Evolutionary conservation across 768 basidiomycete genomes (phyloP).

Genomic region (Naganishia friedmannii): DNA sequence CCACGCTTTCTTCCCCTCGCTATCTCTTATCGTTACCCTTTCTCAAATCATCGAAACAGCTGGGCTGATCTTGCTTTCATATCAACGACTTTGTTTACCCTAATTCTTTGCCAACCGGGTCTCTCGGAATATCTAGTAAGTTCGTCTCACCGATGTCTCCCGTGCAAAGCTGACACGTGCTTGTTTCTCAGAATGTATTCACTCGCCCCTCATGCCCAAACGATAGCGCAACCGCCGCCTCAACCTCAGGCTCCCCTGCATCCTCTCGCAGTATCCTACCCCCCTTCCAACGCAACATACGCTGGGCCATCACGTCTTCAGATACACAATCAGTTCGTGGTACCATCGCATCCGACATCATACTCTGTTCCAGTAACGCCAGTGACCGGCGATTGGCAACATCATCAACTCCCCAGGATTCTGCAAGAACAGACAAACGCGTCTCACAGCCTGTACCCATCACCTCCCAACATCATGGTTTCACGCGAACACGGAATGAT

Average conservation of each 20-base stretch:
- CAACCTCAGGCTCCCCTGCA: neutral
- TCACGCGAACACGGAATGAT: conserved; percentile 13
- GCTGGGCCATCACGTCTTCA: neutral
- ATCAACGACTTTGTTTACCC: neutral
- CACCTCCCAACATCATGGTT: conserved; percentile 6
- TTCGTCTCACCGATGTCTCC: neutral
- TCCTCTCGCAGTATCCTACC: conserved; percentile 1
- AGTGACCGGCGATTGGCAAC: neutral
- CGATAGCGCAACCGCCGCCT: neutral
- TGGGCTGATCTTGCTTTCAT: conserved; percentile 15
- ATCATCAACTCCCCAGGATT: conserved; percentile 6
- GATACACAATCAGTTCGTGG: neutral
- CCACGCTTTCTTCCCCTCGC: conserved; percentile 21
- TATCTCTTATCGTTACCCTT: neutral
- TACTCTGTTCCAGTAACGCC: conserved; percentile 19
- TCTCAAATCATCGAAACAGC: neutral
- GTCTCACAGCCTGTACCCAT: conserved; percentile 6
- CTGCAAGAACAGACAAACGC: neutral
- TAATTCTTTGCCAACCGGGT: neutral
- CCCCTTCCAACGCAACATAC: neutral
- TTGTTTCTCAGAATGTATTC: conserved; percentile 1
- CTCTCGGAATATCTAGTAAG: conserved; percentile 9
- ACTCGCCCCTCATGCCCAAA: neutral
- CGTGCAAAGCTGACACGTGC: neutral
- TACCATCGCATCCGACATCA: conserved; percentile 5